Conservation (phyloP, 768 basidiomycete species). For the Imleria badia region DNA sequence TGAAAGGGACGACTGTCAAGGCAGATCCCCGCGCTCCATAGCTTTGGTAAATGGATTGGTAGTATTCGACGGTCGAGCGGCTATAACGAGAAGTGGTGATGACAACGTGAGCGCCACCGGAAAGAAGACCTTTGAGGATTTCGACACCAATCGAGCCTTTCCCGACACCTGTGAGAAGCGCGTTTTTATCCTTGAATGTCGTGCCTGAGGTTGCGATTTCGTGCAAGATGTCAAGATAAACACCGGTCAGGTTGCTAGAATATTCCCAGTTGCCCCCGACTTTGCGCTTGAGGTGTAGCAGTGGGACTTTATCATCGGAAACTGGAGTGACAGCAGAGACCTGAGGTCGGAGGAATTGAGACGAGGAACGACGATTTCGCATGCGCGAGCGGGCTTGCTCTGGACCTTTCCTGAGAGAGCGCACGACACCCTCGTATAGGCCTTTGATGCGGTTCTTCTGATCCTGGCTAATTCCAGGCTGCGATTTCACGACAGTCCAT, state of each 20-base stretch:
- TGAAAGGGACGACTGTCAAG: slow-evolving; percentile 97
- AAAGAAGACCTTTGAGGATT: slow-evolving; percentile 93
- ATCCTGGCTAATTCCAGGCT: slow-evolving; percentile 95
- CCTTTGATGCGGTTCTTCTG: slow-evolving; percentile 96
- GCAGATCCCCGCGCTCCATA: slow-evolving; percentile 95
- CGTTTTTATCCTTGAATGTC: slow-evolving; percentile 99
- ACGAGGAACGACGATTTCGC: slow-evolving; percentile 86
- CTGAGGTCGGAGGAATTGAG: slow-evolving; percentile 95
- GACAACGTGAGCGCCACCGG: slow-evolving; percentile 95
- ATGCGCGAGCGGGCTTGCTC: slow-evolving; percentile 56
- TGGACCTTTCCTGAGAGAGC: slow-evolving; percentile 80
- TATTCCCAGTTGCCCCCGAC: slow-evolving; percentile 96
- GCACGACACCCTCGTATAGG: slow-evolving; percentile 94
- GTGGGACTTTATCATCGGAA: slow-evolving; percentile 85
- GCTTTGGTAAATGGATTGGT: slow-evolving; percentile 96
- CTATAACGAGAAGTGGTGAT: slow-evolving; percentile 98
- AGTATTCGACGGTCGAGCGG: slow-evolving; percentile 95
- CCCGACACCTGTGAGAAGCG: slow-evolving; percentile 95
- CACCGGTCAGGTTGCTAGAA: slow-evolving; percentile 92
- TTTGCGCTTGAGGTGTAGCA: slow-evolving; percentile 96
- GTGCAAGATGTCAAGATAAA: slow-evolving; percentile 94
- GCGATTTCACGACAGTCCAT: slow-evolving; percentile 95
- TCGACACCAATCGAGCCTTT: slow-evolving; percentile 98
- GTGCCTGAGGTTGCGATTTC: slow-evolving; percentile 99
- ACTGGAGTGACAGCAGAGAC: slow-evolving; percentile 69